phyloP scores from a whole-genome alignment of 208 protist species.

The Sergeia podlipaevii region DNA sequence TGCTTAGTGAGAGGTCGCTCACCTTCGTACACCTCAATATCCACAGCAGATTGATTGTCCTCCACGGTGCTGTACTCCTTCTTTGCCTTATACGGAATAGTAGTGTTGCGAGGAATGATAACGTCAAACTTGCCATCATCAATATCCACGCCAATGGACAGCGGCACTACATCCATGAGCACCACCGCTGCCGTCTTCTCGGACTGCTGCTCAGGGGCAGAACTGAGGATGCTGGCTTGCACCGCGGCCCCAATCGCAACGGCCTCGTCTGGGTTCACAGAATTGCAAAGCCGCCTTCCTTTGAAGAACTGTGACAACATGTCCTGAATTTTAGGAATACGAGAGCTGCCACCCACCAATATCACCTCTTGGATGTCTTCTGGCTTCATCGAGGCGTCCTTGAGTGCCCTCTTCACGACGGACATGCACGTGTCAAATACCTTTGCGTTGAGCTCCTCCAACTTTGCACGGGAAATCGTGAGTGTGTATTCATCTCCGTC shows the following conservation, averaged over 20 bases:
- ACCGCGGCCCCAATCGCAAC: constrained; percentile 99
- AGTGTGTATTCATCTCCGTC: constrained; percentile 96
- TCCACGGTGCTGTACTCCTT: constrained; percentile 97
- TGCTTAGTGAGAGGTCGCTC: constrained; percentile 97
- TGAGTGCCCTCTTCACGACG: constrained; percentile 84
- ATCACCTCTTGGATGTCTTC: constrained; percentile 89
- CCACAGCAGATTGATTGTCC: constrained; percentile 98
- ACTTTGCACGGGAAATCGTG: constrained; percentile 94
- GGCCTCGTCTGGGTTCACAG: constrained; percentile 95
- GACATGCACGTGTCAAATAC: constrained; percentile 79
- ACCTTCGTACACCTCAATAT: constrained; percentile 99
- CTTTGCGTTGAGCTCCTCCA: constrained; percentile 94
- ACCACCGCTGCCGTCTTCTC: constrained; percentile 92
- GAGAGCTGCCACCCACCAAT: constrained; percentile 94
- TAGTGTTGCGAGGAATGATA: constrained; percentile 87
- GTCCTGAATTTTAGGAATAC: constrained; percentile 97
- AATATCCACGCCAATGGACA: constrained; percentile 96
- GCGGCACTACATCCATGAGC: constrained; percentile 94
- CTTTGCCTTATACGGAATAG: constrained; percentile 76
- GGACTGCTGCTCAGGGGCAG: constrained; percentile 65
- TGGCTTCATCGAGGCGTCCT: constrained; percentile 84
- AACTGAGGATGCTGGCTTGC: constrained; percentile 94
- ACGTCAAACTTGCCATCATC: constrained; percentile 94
- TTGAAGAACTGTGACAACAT: constrained; percentile 66
- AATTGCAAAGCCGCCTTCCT: constrained; percentile 92